A percentile compares a stretch with the other conserved stretches of the same genome.
phyloP scores from a whole-genome alignment of 2,329 filamentous ascomycete genomes.

The Aspergillus sp. region DNA sequence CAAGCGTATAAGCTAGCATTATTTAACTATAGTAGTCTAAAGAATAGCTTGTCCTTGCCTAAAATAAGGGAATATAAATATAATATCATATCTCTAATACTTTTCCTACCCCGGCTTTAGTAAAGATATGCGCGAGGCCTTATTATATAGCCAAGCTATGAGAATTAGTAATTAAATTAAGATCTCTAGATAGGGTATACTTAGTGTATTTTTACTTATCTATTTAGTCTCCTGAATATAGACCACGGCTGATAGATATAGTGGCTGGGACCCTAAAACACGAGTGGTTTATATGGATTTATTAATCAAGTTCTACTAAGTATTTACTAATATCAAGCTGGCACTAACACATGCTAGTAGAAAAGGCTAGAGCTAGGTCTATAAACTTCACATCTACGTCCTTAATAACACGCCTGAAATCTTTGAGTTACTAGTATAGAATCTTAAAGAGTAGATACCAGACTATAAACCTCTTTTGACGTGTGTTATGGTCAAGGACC shows the following conservation, averaged over 20 bases:
- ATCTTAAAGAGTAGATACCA: constrained; percentile 57
- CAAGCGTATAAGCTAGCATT: too few species aligned
- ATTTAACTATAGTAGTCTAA: too few species aligned
- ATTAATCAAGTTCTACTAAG: constrained; percentile 54
- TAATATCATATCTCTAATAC: constrained; percentile 45
- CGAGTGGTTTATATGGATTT: constrained; percentile 39
- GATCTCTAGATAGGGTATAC: constrained; percentile 34
- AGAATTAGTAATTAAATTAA: constrained; percentile 55
- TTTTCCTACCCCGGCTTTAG: constrained; percentile 47
- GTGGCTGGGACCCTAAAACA: constrained; percentile 39
- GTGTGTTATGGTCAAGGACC: constrained; percentile 53
- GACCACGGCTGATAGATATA: too few species aligned
- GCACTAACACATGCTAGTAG: constrained; percentile 58
- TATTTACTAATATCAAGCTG: constrained; percentile 62
- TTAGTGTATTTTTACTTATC: too few species aligned
- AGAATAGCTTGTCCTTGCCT: too few species aligned
- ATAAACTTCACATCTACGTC: constrained; percentile 53
- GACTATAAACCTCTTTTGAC: constrained; percentile 61
- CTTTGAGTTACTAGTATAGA: constrained; percentile 47
- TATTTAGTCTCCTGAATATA: too few species aligned
- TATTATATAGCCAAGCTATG: constrained; percentile 54
- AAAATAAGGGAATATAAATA: too few species aligned
- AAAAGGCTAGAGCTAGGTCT: constrained; percentile 56
- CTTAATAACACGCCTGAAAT: constrained; percentile 47
- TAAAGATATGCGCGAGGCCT: constrained; percentile 36